phyloP scores from a whole-genome alignment of 805 yeast species.

The Sugiyamaella smithiae region DNA sequence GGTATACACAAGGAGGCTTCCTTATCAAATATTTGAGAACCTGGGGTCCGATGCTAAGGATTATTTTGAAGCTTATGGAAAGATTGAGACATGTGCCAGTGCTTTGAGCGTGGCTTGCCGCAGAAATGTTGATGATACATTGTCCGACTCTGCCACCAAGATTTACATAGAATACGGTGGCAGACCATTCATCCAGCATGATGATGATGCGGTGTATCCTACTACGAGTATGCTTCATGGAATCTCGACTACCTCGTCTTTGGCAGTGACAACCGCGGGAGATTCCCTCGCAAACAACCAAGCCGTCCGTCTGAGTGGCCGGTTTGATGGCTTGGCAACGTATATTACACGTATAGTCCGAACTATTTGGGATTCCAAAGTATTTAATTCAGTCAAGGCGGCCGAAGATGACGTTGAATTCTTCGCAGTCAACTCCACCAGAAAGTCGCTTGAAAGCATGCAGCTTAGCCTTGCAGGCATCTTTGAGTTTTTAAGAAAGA shows the following conservation, averaged over 20 bases:
- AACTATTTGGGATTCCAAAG: conserved; percentile 71
- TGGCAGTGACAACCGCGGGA: conserved; percentile 4
- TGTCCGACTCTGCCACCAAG: conserved; percentile 31
- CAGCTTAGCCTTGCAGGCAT: conserved; percentile 35
- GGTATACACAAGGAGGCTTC: conserved; percentile 72
- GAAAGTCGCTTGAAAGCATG: conserved; percentile 26
- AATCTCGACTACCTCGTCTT: conserved; percentile 2
- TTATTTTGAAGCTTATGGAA: conserved; percentile 76
- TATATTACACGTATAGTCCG: conserved; percentile 75
- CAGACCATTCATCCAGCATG: conserved; percentile 32
- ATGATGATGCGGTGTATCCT: conserved; percentile 23
- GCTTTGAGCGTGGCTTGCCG: conserved; percentile 77
- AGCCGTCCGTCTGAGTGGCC: conserved; percentile 76
- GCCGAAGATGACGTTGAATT: conserved; percentile 22
- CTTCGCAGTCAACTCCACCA: conserved; percentile 1
- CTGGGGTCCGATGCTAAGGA: conserved; percentile 53
- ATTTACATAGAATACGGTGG: conserved; percentile 39
- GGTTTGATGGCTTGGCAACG: conserved; percentile 84
- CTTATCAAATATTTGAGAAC: conserved; percentile 71
- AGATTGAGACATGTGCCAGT: conserved; percentile 85
- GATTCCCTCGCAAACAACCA: conserved; percentile 15
- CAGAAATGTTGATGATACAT: conserved; percentile 14
- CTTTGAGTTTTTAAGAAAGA: conserved; percentile 38
- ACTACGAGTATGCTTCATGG: conserved; percentile 1
- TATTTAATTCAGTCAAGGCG: conserved; percentile 43